These are phyloP conservation scores for Heliamphora pulchella DNA, from an alignment of 179 eudicot genomes.

Conservation along the genomic window DNA sequence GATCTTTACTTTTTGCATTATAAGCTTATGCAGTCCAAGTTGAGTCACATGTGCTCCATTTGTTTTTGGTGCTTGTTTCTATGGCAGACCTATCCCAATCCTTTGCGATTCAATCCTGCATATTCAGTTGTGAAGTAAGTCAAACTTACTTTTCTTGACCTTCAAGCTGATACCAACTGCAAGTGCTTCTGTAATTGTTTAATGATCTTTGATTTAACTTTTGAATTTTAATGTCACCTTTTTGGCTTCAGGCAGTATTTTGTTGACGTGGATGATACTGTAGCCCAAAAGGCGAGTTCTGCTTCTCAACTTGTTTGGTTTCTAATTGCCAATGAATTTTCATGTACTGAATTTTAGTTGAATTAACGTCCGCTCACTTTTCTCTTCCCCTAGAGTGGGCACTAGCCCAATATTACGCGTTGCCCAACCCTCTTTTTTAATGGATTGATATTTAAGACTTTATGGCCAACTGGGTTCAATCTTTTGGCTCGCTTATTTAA, in stretches of 20 bases:
- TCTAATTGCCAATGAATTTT: neutral
- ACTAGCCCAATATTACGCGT: too few relatives aligned
- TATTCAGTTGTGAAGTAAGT: slow-evolving; percentile 82
- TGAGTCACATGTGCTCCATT: neutral
- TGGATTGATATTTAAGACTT: too few relatives aligned
- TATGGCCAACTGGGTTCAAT: too few relatives aligned
- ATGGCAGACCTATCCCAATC: slow-evolving; percentile 75
- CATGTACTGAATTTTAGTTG: neutral
- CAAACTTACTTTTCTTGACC: neutral
- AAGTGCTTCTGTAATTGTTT: neutral
- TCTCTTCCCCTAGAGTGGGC: neutral
- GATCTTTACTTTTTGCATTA: neutral
- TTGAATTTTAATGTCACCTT: neutral
- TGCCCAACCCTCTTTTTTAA: too few relatives aligned
- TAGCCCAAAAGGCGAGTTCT: slow-evolving; percentile 62
- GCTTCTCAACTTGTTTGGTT: slow-evolving; percentile 2
- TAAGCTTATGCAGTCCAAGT: neutral
- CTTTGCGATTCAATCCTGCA: slow-evolving; percentile 77
- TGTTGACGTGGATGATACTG: slow-evolving; percentile 76
- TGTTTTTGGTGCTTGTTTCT: slow-evolving; percentile 16
- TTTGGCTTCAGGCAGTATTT: slow-evolving; percentile 75
- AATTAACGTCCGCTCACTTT: neutral
- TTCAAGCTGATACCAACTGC: neutral
- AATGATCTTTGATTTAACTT: neutral
- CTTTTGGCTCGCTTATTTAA: too few relatives aligned